phyloP scores from a whole-genome alignment of 371 early-diverging fungal genomes.

The Lichtheimia ramosa region DNA sequence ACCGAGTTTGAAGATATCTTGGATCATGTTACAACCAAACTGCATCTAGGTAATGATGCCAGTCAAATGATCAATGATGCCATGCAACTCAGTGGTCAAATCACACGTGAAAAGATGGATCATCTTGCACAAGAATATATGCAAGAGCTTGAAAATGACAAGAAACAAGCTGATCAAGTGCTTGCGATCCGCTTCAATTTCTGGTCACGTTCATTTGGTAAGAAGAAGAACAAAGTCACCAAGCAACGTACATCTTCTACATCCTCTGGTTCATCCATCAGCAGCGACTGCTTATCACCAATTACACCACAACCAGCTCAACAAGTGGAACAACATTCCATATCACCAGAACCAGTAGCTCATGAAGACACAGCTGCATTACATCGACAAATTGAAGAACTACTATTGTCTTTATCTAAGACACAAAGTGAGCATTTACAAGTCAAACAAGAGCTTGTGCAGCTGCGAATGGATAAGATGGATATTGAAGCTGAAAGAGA shows the following conservation, averaged over 20 bases:
- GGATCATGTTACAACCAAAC: slow-evolving; percentile 70
- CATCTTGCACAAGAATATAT: slow-evolving; percentile 70
- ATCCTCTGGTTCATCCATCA: not conserved
- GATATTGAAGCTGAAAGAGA: slow-evolving; percentile 52
- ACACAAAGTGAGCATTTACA: slow-evolving; percentile 58
- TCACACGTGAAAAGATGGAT: slow-evolving; percentile 72
- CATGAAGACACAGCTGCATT: slow-evolving; percentile 43
- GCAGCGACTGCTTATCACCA: not conserved
- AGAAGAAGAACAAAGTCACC: slow-evolving; percentile 24
- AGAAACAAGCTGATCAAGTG: slow-evolving; percentile 62
- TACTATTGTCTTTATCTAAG: slow-evolving; percentile 54
- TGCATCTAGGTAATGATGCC: slow-evolving; percentile 73
- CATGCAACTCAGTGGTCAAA: slow-evolving; percentile 60
- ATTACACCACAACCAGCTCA: not conserved
- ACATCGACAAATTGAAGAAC: slow-evolving; percentile 63
- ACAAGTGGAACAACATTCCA: not conserved
- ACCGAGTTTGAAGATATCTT: slow-evolving; percentile 82
- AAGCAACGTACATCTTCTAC: slow-evolving; percentile 1
- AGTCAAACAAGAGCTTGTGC: slow-evolving; percentile 53
- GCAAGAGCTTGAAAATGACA: slow-evolving; percentile 60
- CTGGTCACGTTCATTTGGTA: slow-evolving; percentile 39
- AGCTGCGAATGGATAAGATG: slow-evolving; percentile 60
- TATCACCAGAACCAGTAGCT: not conserved
- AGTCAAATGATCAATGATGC: slow-evolving; percentile 76
- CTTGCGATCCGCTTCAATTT: slow-evolving; percentile 53